Evolutionary conservation across 2,329 filamentous ascomycete genomes (phyloP), one percentile per base, ranked within the genome.

Genomic region (Neofusicoccum laricinum): DNA sequence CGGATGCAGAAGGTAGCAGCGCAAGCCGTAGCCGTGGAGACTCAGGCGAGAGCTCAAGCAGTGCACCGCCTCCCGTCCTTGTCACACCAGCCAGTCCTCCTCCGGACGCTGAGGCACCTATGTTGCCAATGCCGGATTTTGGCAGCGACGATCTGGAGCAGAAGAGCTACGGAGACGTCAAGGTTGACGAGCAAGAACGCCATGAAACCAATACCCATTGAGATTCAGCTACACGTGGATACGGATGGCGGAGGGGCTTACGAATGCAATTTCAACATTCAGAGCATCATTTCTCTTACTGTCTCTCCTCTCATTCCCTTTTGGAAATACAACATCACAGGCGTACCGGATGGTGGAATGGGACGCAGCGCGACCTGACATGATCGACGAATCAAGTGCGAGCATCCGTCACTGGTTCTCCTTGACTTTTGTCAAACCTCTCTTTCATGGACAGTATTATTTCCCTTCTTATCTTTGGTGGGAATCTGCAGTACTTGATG

Each of bases 1-100:
- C n/a, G 10, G 41, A 25, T 12, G 55, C 55, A 8, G 55, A 46
- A 17, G 30, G 5, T 12, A 15, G 11, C 30, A 36, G 12, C 38
- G 19, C n/a, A 14, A 46, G 25, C 6, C 55, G 55, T 2, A 59
- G 55, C 14, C 55, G 55, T 15, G 55, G 55, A 34, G 55, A 59
- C n/a, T 59, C 55, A n/a, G 55, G 55, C 55, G 58, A 61, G 58
- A 61, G 58, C 45, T 61, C 58, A 15, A 50, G 45, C 17, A 61
- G 58, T n/a, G 38, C 58, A 12, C 58, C 58, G 5, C 58, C 58
- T 19, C 45, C 58, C 14, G 21, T 61, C 45, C 15, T 50, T 14
- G 34, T 61, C 8, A 61, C 58, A 3, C 58, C 58, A 6, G 43
- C 58, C 2, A 61, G 58, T 25, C 58, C 58, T 6, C 43, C 58